Base-by-base conservation (phyloP, 352 stramenopile genomes). In the Phytophthora melonis region DNA sequence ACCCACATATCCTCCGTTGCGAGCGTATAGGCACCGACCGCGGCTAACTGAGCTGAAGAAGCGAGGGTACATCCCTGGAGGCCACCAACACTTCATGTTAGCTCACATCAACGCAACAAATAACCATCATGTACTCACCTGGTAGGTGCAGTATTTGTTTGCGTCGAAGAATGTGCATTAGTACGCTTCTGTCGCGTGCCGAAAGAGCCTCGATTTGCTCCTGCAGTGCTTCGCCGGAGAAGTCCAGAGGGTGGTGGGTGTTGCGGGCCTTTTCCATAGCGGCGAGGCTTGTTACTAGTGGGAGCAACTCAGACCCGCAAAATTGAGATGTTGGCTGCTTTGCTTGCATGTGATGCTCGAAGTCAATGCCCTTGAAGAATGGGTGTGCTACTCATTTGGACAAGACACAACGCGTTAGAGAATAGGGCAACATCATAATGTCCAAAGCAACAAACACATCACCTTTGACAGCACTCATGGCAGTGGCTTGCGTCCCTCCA, bases 101-200 rank as follows among this genome's bases (percentile, higher is more conserved):
- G 58, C 23, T 55, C 41, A 61, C 19, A 57, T 18, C 16, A 19
- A 27, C 10, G 59, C 36, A 43, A 43, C 36, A 32, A 32, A 63
- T 19, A 50, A 54, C 23, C 45, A 6, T 34, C 14, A 2, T 58
- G 18, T 10, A 55, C 70, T 50, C 45, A 89, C 84, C 77, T 64
- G 88, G 81, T 11, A 92, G 66, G 50, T 95, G 88, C 5, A 96
- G 75, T 32, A 93, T 58, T 32, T 89, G 80, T 68, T 92, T 92
- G 32, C 90, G 87, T 50, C 90, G 76, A 60, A 96, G 81, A 41
- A 96, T 74, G 56, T 96, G 90, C 87, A 96, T 93, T 5, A 96
- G 54, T 23, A 91, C 66, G 9, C 60, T 81, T 62, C 70, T 82
- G 8, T 88, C 59, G 10, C 60, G 62, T 10, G 63, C 36, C 7